Evolutionary conservation across 1,284 basidiomycete genomes (phyloP), one percentile per base, ranked within the genome.

Genomic region (Ganoderma sinense): DNA sequence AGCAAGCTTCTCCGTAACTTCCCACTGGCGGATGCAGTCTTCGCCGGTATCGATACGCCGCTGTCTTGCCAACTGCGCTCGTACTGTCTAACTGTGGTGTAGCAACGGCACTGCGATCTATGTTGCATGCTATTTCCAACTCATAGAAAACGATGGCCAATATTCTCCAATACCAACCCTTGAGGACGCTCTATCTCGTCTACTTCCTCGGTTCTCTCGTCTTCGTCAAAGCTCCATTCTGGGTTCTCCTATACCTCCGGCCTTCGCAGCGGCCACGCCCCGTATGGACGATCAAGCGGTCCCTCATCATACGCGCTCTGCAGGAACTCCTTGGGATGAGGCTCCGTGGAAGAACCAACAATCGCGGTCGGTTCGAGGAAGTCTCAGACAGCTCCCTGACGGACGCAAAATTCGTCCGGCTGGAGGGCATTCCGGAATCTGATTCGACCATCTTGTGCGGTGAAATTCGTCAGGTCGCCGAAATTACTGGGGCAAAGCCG

Each of bases 401-500:
- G 7, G 62, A 71, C 45, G 72, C 70, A 23, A 68, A 69, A 40
- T 76, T 76, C 66, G 69, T 69, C 7, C 75, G 76, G 75, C 62
- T 76, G 33, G 70, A 74, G 1, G 40, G 60, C 29, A 40, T 66
- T 11, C 62, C 64, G 16, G 55, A 71, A 16, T 53, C 48, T 18
- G 66, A 74, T 26, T 20, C 23, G 6, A 23, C 53, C n/a, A 40
- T 71, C 7, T 31, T 77, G 26, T 53, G 43, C 26, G 73, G 73
- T 14, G 69, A 72, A n/a, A 18, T 75, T 2, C 60, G 65, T 48
- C 40, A 60, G 33, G 76, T 68, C 48, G 78, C 79, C 29, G 69
- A 72, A 33, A 64, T 69, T 11, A 76, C 75, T 40, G 70, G 76
- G 4, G 80, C 82, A 33, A 60, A 67, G 14, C 73, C 80, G 11